These are phyloP conservation scores for Phytophthora boehmeriae DNA, from an alignment of 352 stramenopile genomes.

Conservation along the genomic window DNA sequence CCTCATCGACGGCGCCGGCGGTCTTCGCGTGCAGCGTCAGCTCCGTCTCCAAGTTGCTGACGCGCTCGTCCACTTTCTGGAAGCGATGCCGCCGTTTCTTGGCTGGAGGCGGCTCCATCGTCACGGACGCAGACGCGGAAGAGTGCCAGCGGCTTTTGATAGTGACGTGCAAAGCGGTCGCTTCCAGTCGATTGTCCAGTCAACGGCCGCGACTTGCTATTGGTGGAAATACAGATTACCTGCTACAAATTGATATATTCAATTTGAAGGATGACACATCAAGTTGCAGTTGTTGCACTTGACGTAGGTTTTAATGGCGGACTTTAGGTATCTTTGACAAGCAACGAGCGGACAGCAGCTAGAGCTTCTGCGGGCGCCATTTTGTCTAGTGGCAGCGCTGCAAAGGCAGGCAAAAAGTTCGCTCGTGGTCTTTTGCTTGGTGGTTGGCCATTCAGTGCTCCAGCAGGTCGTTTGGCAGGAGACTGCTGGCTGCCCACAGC, in stretches of 20 bases:
- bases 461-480: slow-evolving; percentile 20
- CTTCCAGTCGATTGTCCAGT: slow-evolving; percentile 16
- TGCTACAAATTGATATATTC: too few relatives aligned
- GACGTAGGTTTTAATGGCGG: too few relatives aligned
- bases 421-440: slow-evolving; percentile 52
- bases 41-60: slow-evolving; percentile 78
- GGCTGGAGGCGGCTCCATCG: slow-evolving; percentile 37
- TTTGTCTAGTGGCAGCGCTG: slow-evolving; percentile 69
- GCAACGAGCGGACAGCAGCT: slow-evolving; percentile 37
- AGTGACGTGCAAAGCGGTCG: slow-evolving; percentile 2
- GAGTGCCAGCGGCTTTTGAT: background rate
- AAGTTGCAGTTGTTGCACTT: too few relatives aligned
- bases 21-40: slow-evolving; percentile 86
- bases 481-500: slow-evolving; percentile 32
- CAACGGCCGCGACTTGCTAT: background rate
- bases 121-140: background rate
- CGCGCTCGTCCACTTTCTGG: slow-evolving; percentile 82
- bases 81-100: slow-evolving; percentile 88
- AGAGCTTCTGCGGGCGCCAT: slow-evolving; percentile 54
- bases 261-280: too few relatives aligned
- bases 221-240: background rate
- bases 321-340: slow-evolving; percentile 4
- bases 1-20: slow-evolving; percentile 58
- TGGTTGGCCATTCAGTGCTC: slow-evolving; percentile 12
- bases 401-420: slow-evolving; percentile 59